A percentile compares a stretch with the other conserved stretches of the same genome.
Conservation (phyloP, 169 alveolate species). For the Babesia divergens region DNA sequence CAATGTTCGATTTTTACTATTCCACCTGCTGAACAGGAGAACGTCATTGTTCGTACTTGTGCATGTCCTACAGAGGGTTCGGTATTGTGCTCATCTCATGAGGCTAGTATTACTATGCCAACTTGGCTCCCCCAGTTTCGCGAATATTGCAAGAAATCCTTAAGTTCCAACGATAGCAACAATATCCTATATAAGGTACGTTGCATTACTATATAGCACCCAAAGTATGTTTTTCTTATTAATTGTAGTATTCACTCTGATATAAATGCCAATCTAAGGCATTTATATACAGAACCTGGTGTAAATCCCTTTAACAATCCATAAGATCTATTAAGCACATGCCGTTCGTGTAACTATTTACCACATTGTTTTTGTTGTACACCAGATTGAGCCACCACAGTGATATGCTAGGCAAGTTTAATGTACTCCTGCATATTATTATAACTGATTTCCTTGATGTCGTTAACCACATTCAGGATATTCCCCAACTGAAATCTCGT, state of each 20-base stretch:
- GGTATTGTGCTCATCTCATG: slow-evolving; percentile 47
- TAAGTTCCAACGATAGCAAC: not conserved
- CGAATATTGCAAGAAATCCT: slow-evolving; percentile 10
- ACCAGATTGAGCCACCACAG: too few species aligned
- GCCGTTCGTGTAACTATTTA: too few species aligned
- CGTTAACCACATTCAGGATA: slow-evolving; percentile 36
- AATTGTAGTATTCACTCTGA: not conserved
- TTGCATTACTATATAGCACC: not conserved
- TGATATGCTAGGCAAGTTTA: too few species aligned
- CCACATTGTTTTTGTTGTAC: too few species aligned
- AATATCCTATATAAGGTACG: slow-evolving; percentile 35
- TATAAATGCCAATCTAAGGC: not conserved
- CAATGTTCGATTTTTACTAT: not conserved
- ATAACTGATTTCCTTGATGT: too few species aligned
- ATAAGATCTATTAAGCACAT: too few species aligned
- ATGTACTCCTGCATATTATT: too few species aligned
- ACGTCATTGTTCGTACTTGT: slow-evolving; percentile 14
- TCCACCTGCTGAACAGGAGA: not conserved
- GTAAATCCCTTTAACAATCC: too few species aligned
- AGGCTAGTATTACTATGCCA: slow-evolving; percentile 23
- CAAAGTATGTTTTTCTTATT: not conserved
- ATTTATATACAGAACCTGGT: too few species aligned
- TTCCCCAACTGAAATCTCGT: slow-evolving; percentile 4
- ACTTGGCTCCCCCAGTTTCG: slow-evolving; percentile 42
- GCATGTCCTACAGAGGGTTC: slow-evolving; percentile 29